These are phyloP conservation scores for Heliamphora pulchella DNA, from an alignment of 179 eudicot species.

Conservation along the genomic window DNA sequence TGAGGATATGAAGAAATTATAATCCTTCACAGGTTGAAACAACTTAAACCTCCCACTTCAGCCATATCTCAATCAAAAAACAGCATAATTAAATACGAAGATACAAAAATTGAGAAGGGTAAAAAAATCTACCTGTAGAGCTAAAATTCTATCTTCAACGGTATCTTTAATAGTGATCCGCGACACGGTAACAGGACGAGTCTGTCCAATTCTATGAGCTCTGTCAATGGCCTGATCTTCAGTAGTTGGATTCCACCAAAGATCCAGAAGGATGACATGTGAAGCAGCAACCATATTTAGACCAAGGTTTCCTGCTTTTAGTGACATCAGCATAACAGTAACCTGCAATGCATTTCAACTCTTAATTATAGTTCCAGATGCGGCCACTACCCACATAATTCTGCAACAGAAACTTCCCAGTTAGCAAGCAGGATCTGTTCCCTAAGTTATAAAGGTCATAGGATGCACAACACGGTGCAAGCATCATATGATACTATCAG, in stretches of 20 bases:
- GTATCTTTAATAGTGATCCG: slow-evolving; percentile 86
- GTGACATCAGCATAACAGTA: slow-evolving; percentile 89
- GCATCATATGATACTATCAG: neutral
- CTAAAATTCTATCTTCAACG: slow-evolving; percentile 88
- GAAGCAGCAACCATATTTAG: slow-evolving; percentile 96
- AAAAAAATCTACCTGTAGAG: slow-evolving; percentile 65
- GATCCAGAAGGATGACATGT: slow-evolving; percentile 93
- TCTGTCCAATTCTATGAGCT: slow-evolving; percentile 98
- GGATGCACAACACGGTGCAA: neutral
- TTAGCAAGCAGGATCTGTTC: neutral
- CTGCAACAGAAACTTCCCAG: neutral
- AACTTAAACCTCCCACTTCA: neutral
- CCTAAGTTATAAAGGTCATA: too few relatives aligned
- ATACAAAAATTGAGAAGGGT: slow-evolving; percentile 2
- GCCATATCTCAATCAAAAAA: neutral
- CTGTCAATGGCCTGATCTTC: slow-evolving; percentile 99
- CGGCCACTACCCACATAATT: neutral
- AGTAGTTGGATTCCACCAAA: slow-evolving; percentile 99
- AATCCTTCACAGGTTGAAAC: slow-evolving; percentile 2
- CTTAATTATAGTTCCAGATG: neutral
- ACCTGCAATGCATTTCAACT: slow-evolving; percentile 46
- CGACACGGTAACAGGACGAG: slow-evolving; percentile 87
- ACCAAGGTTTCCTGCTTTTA: slow-evolving; percentile 97
- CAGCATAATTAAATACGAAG: neutral
- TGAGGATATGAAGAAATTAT: neutral